A percentile compares a stretch with the other conserved stretches of the same genome.
Conservation (phyloP, 2,329 filamentous ascomycete genomes). For the Beauveria bassiana region DNA sequence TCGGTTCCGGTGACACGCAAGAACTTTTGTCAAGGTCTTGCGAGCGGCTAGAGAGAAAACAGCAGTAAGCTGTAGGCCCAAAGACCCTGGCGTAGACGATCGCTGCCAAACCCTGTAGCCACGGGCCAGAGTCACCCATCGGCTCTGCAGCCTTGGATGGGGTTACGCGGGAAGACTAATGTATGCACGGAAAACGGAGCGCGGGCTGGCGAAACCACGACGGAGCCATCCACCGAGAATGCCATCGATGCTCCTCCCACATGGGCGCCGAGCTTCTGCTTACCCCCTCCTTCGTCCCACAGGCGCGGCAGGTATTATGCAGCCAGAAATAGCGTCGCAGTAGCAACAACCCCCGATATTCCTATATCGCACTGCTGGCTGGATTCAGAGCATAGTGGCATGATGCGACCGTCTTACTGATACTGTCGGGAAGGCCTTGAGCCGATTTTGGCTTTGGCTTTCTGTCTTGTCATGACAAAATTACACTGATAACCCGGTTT, state of each 20-base stretch:
- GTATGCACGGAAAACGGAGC: constrained; percentile 10
- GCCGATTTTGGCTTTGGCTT: background rate
- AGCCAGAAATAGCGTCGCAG: background rate
- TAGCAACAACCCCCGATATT: background rate
- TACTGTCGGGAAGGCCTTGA: background rate
- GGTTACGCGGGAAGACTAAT: constrained; percentile 12
- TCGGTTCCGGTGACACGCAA: background rate
- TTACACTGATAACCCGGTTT: background rate
- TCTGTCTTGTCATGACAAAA: background rate
- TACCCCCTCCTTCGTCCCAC: background rate
- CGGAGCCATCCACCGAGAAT: constrained; percentile 10
- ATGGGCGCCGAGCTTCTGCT: constrained; percentile 10
- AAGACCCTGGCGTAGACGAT: constrained; percentile 4
- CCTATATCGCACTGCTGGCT: background rate
- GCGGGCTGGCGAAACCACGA: constrained; percentile 6
- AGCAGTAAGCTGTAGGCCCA: background rate
- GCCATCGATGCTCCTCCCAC: constrained; percentile 3
- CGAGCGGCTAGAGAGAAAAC: background rate
- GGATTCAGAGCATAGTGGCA: background rate
- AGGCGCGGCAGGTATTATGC: background rate
- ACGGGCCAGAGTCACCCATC: background rate
- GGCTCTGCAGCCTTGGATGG: constrained; percentile 9
- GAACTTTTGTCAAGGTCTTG: constrained; percentile 1
- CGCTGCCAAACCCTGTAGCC: constrained; percentile 9
- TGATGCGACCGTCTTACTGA: background rate